Base-by-base conservation (phyloP, 768 basidiomycete genomes). In the Favolaschia claudopus region DNA sequence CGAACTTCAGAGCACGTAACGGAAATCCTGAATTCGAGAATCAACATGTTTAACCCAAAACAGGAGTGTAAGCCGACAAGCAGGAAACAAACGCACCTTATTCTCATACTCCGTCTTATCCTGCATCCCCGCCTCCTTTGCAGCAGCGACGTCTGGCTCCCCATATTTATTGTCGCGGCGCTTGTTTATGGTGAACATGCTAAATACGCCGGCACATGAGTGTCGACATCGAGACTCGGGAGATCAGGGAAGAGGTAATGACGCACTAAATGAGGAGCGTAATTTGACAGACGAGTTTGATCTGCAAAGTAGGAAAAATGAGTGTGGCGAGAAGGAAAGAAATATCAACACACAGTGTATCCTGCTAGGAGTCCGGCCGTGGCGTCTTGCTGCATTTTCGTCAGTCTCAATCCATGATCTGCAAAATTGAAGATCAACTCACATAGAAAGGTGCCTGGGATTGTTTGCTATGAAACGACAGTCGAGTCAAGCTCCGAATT, bases 81-180 rank as follows among this genome's bases (percentile, higher is more conserved):
- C 15, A 34, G 7, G 5, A 10, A 19, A 3, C 22, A 15, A 3
- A 44, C 61, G 37, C 28, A 60, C 65, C 40, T 63, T 66, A 38
- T 66, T 63, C 46, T 66, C 65, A 45, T 44, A 66, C 47, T 66
- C 65, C 2, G 65, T 66, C 62, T 66, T 66, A 37, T 66, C 65
- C 40, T 63, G 65, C 65, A 66, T 66, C 24, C 65, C 65, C 13
- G 65, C 65, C 46, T 66, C 65, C 44, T 56, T 66, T 14, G 55
- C 50, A 27, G 57, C 58, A 19, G 49, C 58, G 22, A 62, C 12
- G 37, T 66, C 62, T 5, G 65, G 62, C 20, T 36, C 27, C 15
- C 65, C 65, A 40, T 63, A 66, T 36, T 48, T 54, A 29, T 44
- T 43, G 29, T 66, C 55, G 13, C 64, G 64, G 7, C 59, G 55